Percentiles rank a stretch among this genome's conserved stretches.
Evolutionary conservation across 208 protist species (phyloP).

Genomic region (Trypanosoma cruzi): DNA sequence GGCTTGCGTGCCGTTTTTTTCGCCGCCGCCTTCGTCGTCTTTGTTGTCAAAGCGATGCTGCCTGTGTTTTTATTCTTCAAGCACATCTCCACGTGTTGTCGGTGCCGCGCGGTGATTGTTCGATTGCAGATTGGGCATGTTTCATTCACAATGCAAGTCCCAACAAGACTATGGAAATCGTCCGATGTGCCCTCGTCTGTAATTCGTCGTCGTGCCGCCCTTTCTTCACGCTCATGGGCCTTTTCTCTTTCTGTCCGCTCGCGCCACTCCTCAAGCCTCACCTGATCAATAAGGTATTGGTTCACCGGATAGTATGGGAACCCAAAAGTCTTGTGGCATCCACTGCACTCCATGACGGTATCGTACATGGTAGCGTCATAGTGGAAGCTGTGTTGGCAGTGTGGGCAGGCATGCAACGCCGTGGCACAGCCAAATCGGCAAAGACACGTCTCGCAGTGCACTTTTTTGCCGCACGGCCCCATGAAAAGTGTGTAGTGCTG

Average conservation of each 20-base stretch:
- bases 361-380: slow-evolving; percentile 88
- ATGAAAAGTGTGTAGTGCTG: slow-evolving; percentile 91
- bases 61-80: slow-evolving; percentile 15
- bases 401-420: slow-evolving; percentile 79
- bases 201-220: slow-evolving; percentile 38
- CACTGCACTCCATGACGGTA: slow-evolving; percentile 38
- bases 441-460: slow-evolving; percentile 88
- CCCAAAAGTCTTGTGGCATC: slow-evolving; percentile 67
- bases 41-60: neutral
- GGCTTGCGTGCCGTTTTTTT: slow-evolving; percentile 13
- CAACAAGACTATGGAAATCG: slow-evolving; percentile 51
- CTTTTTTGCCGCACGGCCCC: slow-evolving; percentile 74
- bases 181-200: slow-evolving; percentile 18
- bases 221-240: slow-evolving; percentile 31
- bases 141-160: slow-evolving; percentile 69
- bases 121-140: slow-evolving; percentile 71
- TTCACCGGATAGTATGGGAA: slow-evolving; percentile 88
- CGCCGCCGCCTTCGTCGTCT: neutral
- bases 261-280: slow-evolving; percentile 64
- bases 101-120: slow-evolving; percentile 50
- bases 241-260: slow-evolving; percentile 42
- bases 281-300: slow-evolving; percentile 67
- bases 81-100: slow-evolving; percentile 62
- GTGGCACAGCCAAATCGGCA: slow-evolving; percentile 79
- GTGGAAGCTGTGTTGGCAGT: slow-evolving; percentile 69